A percentile compares a stretch with the other conserved stretches of the same genome.
phyloP scores from a whole-genome alignment of 164 flowering plant genomes.

The Chimonanthus praecox region DNA sequence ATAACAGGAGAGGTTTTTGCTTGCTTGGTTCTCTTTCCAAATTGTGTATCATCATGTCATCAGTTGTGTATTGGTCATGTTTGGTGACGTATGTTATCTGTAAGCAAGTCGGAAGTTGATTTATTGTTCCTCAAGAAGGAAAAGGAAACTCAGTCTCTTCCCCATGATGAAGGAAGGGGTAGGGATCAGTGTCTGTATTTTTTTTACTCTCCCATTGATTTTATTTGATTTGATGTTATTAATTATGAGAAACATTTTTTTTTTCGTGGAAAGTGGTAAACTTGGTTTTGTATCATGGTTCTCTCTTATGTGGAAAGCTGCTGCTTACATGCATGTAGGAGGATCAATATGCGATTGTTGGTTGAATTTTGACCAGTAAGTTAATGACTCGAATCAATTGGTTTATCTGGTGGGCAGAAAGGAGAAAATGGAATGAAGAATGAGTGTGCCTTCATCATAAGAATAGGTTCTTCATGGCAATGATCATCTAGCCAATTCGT shows the following conservation, averaged over 20 bases:
- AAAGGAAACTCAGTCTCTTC: neutral
- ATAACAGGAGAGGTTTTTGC: neutral
- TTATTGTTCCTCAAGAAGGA: too few relatives aligned
- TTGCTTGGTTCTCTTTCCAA: constrained; percentile 1
- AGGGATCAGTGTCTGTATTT: neutral
- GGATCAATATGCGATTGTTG: too few relatives aligned
- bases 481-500: too few relatives aligned
- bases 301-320: neutral
- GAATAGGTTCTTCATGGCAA: too few relatives aligned
- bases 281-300: neutral
- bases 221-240: neutral
- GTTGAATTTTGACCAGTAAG: too few relatives aligned
- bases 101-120: neutral
- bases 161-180: neutral
- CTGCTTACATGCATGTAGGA: too few relatives aligned
- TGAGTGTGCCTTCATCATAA: too few relatives aligned
- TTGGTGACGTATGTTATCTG: neutral
- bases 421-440: too few relatives aligned
- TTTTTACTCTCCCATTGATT: neutral
- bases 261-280: neutral
- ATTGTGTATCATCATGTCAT: constrained; percentile 2
- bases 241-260: neutral
- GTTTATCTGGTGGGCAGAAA: too few relatives aligned
- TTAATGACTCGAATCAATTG: too few relatives aligned
- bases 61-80: neutral